Evolutionary conservation across 2,329 filamentous ascomycete genomes (phyloP).

Genomic region (Periglandula ipomoeae): DNA sequence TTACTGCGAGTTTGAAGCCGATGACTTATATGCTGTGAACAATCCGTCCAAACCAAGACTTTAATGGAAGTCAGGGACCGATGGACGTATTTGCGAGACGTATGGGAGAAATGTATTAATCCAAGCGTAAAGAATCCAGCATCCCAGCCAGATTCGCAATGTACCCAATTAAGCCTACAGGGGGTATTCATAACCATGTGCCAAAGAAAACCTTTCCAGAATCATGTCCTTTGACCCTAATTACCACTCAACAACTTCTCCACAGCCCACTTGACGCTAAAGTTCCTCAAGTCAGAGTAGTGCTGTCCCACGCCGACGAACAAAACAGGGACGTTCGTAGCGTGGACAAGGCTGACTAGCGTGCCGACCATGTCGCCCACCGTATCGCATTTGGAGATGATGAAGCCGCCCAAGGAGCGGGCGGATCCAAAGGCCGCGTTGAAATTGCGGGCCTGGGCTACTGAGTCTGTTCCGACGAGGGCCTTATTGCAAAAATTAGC

Average conservation of each 20-base stretch:
- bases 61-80: too few species aligned
- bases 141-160: too few species aligned
- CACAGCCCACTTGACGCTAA: constrained; percentile 62
- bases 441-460: constrained; percentile 94
- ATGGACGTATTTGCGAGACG: too few species aligned
- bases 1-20: too few species aligned
- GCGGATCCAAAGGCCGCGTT: constrained; percentile 81
- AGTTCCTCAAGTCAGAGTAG: constrained; percentile 58
- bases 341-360: constrained; percentile 92
- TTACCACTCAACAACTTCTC: constrained; percentile 51
- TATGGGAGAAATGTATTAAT: too few species aligned
- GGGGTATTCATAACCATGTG: too few species aligned
- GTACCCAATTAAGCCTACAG: too few species aligned
- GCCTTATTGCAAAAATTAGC: constrained; percentile 50
- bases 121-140: too few species aligned
- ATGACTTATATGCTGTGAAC: too few species aligned
- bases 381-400: constrained; percentile 97
- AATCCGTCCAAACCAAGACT: too few species aligned
- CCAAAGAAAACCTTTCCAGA: too few species aligned
- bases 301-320: constrained; percentile 74
- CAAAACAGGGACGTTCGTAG: constrained; percentile 89
- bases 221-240: constrained; percentile 19
- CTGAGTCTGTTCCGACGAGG: constrained; percentile 88
- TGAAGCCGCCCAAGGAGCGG: constrained; percentile 84
- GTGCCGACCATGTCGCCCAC: constrained; percentile 99